These are phyloP conservation scores for Coffea canephora DNA, from an alignment of 257 asterid species.

Conservation along the genomic window DNA sequence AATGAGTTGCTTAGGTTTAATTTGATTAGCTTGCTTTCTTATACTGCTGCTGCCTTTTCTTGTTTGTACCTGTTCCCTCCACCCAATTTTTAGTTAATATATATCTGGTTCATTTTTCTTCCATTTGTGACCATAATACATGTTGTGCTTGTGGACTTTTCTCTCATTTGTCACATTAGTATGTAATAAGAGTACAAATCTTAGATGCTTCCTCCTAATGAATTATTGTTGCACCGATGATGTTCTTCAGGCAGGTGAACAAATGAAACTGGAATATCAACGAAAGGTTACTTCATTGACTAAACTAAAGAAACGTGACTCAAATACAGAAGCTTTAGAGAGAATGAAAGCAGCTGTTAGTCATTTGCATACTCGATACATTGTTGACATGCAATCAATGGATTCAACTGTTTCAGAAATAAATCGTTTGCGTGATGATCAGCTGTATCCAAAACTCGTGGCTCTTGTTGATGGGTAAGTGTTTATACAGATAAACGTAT, in stretches of 20 bases:
- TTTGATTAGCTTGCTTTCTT: not conserved
- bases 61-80: not conserved
- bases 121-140: not conserved
- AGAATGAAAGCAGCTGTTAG: conserved; percentile 96
- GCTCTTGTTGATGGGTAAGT: conserved; percentile 88
- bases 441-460: conserved; percentile 82
- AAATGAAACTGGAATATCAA: conserved; percentile 88
- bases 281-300: conserved; percentile 72
- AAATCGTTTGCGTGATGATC: conserved; percentile 82
- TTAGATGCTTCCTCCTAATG: not conserved
- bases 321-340: conserved; percentile 73
- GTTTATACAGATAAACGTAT: conserved; percentile 19
- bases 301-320: conserved; percentile 76
- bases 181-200: not conserved
- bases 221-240: conserved; percentile 16
- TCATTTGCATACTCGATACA: conserved; percentile 95
- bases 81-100: not conserved
- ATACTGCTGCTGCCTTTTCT: not conserved
- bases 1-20: not conserved
- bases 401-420: conserved; percentile 96
- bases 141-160: not conserved
- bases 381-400: conserved; percentile 99
- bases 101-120: not conserved
- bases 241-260: conserved; percentile 78
- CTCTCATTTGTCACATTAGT: not conserved